Conservation (phyloP, 2,329 filamentous ascomycete genomes). For the Phoma sp. region DNA sequence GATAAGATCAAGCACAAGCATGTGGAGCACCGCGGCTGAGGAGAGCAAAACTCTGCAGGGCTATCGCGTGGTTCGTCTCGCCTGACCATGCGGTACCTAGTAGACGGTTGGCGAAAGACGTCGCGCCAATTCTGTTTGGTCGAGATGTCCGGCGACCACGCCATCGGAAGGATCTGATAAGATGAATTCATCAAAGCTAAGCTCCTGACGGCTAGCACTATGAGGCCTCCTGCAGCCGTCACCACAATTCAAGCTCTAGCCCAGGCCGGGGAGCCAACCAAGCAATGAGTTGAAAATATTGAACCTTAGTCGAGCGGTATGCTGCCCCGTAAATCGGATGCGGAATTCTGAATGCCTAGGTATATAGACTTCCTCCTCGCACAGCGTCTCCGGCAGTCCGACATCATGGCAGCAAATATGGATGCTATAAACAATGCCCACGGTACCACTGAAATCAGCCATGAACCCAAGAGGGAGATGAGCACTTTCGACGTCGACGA, state of each 20-base stretch:
- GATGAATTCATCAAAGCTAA: constrained; percentile 17
- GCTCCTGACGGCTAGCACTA: constrained; percentile 9
- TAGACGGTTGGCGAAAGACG: neutral
- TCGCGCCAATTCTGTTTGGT: constrained; percentile 1
- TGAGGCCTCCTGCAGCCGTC: constrained; percentile 17
- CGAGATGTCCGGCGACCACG: constrained; percentile 1
- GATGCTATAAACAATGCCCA: constrained; percentile 5
- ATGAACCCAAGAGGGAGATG: constrained; percentile 19
- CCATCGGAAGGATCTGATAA: constrained; percentile 24
- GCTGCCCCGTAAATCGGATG: neutral
- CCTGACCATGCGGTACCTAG: neutral
- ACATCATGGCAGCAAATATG: constrained; percentile 8
- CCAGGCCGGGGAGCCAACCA: constrained; percentile 12
- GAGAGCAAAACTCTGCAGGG: constrained; percentile 7
- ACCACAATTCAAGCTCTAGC: constrained; percentile 21
- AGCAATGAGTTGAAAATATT: constrained; percentile 15
- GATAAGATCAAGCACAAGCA: constrained; percentile 17
- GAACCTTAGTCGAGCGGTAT: neutral
- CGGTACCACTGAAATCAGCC: constrained; percentile 6
- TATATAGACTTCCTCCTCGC: neutral
- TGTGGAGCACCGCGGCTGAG: constrained; percentile 4
- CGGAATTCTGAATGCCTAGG: neutral
- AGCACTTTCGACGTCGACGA: constrained; percentile 21
- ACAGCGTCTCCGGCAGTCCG: neutral
- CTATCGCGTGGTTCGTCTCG: neutral